A percentile compares a stretch with the other conserved stretches of the same genome.
phyloP scores from a whole-genome alignment of 306 rosid genomes.

The Alnus rubra region DNA sequence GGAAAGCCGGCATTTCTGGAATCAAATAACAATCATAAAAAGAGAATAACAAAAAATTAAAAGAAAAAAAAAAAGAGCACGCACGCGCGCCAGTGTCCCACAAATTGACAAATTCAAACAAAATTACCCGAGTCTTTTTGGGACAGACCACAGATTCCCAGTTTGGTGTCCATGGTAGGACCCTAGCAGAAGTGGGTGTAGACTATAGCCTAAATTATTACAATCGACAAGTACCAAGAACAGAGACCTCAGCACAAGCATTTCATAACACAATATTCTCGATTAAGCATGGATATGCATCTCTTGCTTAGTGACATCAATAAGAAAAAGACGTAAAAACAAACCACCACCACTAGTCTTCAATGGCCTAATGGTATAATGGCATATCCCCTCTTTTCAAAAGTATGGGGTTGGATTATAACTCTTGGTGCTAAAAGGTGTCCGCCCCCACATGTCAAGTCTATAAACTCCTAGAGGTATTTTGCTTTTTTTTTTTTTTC shows the following conservation, averaged over 20 bases:
- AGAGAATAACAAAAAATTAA: conserved; percentile 9
- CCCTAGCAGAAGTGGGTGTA: conserved; percentile 40
- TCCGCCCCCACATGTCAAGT: conserved; percentile 50
- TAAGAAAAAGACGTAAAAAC: conserved; percentile 26
- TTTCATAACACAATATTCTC: conserved; percentile 12
- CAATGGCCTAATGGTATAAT: background rate
- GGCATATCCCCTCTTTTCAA: background rate
- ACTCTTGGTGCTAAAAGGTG: conserved; percentile 12
- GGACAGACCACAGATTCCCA: conserved; percentile 24
- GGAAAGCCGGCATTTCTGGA: conserved; percentile 22
- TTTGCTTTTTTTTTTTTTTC: conserved; percentile 30
- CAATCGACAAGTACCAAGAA: conserved; percentile 9
- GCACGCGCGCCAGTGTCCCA: conserved; percentile 37
- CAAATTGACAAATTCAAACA: conserved; percentile 31
- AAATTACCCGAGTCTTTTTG: conserved; percentile 22
- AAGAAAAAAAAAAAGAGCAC: conserved; percentile 13
- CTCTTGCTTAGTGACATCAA: conserved; percentile 21
- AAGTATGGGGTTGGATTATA: background rate
- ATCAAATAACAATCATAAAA: conserved; percentile 31
- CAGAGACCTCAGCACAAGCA: conserved; percentile 18
- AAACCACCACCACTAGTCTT: background rate
- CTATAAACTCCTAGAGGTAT: conserved; percentile 29
- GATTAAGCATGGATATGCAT: conserved; percentile 19
- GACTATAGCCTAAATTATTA: conserved; percentile 22
- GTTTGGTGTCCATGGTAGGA: conserved; percentile 33